Conservation (phyloP, 163 green algal species). For the Prototheca stagnorum region DNA sequence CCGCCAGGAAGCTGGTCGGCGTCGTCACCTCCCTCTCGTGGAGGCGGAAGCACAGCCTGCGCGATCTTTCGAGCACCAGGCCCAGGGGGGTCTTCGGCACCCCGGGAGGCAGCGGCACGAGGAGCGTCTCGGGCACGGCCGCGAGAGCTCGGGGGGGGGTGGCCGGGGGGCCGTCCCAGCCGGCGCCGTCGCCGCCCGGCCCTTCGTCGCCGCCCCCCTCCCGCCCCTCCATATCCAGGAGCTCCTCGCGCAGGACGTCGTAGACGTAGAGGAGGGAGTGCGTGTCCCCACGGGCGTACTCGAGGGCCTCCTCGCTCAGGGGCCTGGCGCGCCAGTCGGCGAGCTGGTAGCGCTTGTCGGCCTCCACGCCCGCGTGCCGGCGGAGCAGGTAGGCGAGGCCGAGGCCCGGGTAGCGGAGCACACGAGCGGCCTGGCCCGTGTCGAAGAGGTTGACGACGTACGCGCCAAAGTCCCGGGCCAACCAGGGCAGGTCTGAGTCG, state of each 20-base stretch:
- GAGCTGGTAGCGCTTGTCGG: constrained; percentile 69
- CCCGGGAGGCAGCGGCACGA: constrained; percentile 1
- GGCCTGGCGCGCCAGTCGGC: constrained; percentile 81
- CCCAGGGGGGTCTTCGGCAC: constrained; percentile 12
- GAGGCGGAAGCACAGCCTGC: constrained; percentile 45
- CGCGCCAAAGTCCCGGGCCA: constrained; percentile 84
- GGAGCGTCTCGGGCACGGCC: constrained; percentile 2
- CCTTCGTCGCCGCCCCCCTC: too few relatives aligned
- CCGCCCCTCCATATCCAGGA: constrained; percentile 4
- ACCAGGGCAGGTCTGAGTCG: constrained; percentile 66
- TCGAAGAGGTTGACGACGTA: constrained; percentile 91
- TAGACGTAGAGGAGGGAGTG: constrained; percentile 85
- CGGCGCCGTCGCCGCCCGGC: too few relatives aligned
- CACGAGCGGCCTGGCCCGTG: constrained; percentile 66
- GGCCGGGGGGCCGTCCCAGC: too few relatives aligned
- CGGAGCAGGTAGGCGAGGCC: constrained; percentile 66
- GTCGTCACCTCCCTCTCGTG: constrained; percentile 62
- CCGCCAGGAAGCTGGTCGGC: constrained; percentile 26
- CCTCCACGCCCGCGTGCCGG: constrained; percentile 46
- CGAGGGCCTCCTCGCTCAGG: constrained; percentile 51
- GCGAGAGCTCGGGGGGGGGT: too few relatives aligned
- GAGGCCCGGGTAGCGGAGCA: constrained; percentile 41
- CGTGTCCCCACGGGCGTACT: constrained; percentile 80
- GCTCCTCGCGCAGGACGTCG: constrained; percentile 47
- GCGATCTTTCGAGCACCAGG: constrained; percentile 44